Base-by-base conservation (phyloP, 129 eudicot species). In the Sambucus nigra region DNA sequence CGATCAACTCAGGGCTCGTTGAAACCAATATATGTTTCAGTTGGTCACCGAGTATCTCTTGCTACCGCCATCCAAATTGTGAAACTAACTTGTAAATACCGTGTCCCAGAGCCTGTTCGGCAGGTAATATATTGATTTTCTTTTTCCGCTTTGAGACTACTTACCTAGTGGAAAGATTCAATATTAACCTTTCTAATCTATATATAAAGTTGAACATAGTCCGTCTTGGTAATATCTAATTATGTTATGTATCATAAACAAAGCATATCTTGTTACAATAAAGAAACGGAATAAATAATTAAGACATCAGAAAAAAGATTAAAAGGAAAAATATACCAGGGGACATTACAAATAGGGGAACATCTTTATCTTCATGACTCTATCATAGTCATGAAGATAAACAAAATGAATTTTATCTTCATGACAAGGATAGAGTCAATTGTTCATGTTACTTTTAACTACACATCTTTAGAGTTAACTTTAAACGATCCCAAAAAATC, bases 61-160 rank as follows among this genome's bases (percentile, higher is more conserved):
- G 57, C 68, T 66, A 70, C 77, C 59, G 99, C 99, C 59, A 61
- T 80, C 35, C 35, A 79, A 47, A 49, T 91, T 17, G 82, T 86
- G 17, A 86, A 75, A 68, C 41, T 77, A 57, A 76, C 82, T 57
- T 76, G 94, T 80, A 79, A 59, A 66, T 86, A 76, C 55, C 94
- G 99, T 56, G 80, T 91, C 40, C 95, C 99, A 2, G 99, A 91
- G 82, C 95, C 99, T 61, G 70, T 79, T 53, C 69, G 99, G 53
- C 95, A 89, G 97, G 97, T 88, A 67, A 45, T 3, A 0, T 61
- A 25, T 15, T 39, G 20, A 26, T 15, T 27, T 51, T 27, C 18
- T 27, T 24, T 28, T 40, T 22, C 14, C 53, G 23, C n/a, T 25
- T 50, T 25, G 14, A 20, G 41, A 32, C 41, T 21, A 16, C 25